Conservation (phyloP, 345 rosid genomes). For the Citrus reticulata region DNA sequence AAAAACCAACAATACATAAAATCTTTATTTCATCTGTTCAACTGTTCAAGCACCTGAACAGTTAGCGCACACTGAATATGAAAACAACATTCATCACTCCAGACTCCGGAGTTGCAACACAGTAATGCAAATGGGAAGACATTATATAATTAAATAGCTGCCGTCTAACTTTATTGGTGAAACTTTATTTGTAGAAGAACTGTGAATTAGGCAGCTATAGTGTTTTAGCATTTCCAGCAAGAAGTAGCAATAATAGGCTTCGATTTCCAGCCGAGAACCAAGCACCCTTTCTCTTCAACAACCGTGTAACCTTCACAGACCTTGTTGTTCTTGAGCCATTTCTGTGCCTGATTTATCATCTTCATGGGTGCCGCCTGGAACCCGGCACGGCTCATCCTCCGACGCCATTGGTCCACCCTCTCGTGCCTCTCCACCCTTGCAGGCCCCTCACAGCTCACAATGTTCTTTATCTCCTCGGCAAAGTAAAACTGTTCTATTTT, state of each 20-base stretch:
- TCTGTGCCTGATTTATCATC: slow-evolving; percentile 48
- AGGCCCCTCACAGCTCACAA: slow-evolving; percentile 60
- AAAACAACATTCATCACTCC: slow-evolving; percentile 4
- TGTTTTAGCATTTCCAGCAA: slow-evolving; percentile 57
- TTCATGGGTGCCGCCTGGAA: slow-evolving; percentile 53
- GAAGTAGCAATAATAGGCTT: slow-evolving; percentile 63
- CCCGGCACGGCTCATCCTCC: slow-evolving; percentile 73
- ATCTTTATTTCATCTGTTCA: slow-evolving; percentile 23
- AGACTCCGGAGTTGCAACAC: background rate
- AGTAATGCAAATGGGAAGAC: background rate
- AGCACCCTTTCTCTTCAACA: slow-evolving; percentile 61
- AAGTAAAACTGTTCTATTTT: slow-evolving; percentile 68
- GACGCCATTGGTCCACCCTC: slow-evolving; percentile 59
- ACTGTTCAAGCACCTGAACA: slow-evolving; percentile 16
- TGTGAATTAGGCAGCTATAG: background rate
- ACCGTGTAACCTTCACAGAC: slow-evolving; percentile 48
- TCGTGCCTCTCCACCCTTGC: slow-evolving; percentile 56
- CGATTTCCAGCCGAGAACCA: slow-evolving; percentile 65
- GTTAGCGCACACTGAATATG: background rate
- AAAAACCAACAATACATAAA: slow-evolving; percentile 4
- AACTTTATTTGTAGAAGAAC: slow-evolving; percentile 9
- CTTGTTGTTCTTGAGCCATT: slow-evolving; percentile 45
- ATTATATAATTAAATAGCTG: background rate
- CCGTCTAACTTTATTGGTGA: background rate
- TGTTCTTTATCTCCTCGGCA: slow-evolving; percentile 64